Evolutionary conservation across 1,284 basidiomycete genomes (phyloP), one percentile per base, ranked within the genome.

Genomic region (Porogramme epimiltina): DNA sequence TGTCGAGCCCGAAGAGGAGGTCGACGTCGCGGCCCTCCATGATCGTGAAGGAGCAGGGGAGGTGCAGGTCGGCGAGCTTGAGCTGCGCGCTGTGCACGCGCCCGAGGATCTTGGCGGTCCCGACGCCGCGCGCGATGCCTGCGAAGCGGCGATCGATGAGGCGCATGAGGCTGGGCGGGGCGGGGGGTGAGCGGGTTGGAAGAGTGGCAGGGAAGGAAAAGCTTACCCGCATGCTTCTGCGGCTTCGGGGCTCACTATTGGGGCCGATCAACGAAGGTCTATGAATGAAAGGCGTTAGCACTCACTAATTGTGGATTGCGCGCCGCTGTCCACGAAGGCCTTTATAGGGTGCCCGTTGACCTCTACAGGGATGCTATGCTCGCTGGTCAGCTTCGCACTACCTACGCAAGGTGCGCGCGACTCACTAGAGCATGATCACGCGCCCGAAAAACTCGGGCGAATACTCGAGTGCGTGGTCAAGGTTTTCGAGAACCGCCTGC

Each of bases 311-410:
- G 96, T 98, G 49, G 87, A 85, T 63, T 99, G 97, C 3, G 97
- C 96, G 23, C 96, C 96, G 59, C 93, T 96, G 67, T 99, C 96
- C 22, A 99, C 97, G 65, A 99, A 99, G 0, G 97, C 97, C 68
- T 95, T 97, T 33, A 98, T 85, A 1, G 87, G 86, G 47, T 82
- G 80, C 0, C 91, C 91, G 64, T 99, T 99, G 3, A 99, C 94
- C 65, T 98, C 95, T 0, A 96, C 87, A 16, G 81, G 81, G 51
- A 92, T 86, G 58, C 89, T 92, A 45, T 15, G 36, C 34, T 15
- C 28, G 10, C 13, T 10, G 16, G 8, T 51, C 23, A 59, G 25
- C 22, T 34, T 52, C 31, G 48, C 28, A n/a, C 13, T 24, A 31
- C 52, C 1, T 47, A 19, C 49, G 20, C 45, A 38, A 47, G 31